Percentiles rank a stretch among this genome's conserved stretches.
Conservation (phyloP, 2,329 filamentous ascomycete species). For the Fusarium haematococcum region DNA sequence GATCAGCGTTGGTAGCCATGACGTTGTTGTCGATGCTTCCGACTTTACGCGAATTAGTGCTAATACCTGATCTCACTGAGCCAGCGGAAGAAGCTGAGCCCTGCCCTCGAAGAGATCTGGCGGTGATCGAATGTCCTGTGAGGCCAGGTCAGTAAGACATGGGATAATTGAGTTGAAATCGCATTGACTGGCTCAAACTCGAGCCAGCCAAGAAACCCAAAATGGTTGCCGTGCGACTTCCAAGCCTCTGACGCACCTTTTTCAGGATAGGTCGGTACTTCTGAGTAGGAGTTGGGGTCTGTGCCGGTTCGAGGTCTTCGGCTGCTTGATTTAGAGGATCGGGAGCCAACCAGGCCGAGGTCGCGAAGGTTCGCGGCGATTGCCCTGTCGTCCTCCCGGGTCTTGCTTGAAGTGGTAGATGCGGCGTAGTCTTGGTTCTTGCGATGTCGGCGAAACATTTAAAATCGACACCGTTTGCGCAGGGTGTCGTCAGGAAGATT, state of each 20-base stretch:
- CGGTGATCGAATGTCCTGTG: conserved; percentile 45
- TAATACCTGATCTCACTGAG: conserved; percentile 50
- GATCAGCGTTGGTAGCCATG: conserved; percentile 68
- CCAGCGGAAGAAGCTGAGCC: conserved; percentile 49
- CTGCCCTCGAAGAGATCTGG: conserved; percentile 44
- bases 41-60: conserved; percentile 50
- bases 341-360: conserved; percentile 46
- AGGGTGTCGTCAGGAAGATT: conserved; percentile 17
- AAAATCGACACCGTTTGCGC: conserved; percentile 39
- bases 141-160: conserved; percentile 17
- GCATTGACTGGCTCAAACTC: background rate
- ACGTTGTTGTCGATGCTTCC: conserved; percentile 56
- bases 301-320: conserved; percentile 44
- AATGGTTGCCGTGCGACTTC: background rate
- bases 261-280: conserved; percentile 53
- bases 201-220: background rate
- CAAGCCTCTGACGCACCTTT: conserved; percentile 50
- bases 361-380: conserved; percentile 45
- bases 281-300: conserved; percentile 41
- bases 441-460: conserved; percentile 55
- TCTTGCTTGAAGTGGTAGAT: conserved; percentile 31
- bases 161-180: background rate
- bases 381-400: conserved; percentile 35
- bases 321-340: conserved; percentile 35
- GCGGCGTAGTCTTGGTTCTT: conserved; percentile 46